Evolutionary conservation across 495 filamentous ascomycete genomes (phyloP).

Genomic region (Talaromyces wortmannii): DNA sequence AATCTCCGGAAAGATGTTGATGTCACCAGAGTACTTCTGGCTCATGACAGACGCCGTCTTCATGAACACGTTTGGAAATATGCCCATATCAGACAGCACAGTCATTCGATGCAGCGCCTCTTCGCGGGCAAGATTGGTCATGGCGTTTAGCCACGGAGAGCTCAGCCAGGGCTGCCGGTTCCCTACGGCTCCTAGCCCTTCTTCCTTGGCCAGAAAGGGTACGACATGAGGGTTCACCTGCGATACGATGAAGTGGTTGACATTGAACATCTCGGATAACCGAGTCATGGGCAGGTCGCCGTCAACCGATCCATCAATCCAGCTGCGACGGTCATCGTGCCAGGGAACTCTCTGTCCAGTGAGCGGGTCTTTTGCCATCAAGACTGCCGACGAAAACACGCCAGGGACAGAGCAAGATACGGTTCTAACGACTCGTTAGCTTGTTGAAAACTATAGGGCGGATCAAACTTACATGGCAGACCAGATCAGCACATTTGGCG

Average conservation of each 20-base stretch:
- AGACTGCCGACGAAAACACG: conserved; percentile 67
- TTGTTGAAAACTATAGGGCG: not conserved
- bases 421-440: conserved; percentile 34
- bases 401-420: conserved; percentile 91
- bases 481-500: conserved; percentile 93
- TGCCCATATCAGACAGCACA: conserved; percentile 70
- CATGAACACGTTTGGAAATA: conserved; percentile 74
- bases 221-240: conserved; percentile 95
- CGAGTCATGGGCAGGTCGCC: conserved; percentile 90
- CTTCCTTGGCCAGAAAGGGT: conserved; percentile 74
- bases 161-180: conserved; percentile 28
- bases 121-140: conserved; percentile 70
- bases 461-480: conserved; percentile 68
- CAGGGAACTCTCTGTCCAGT: conserved; percentile 74
- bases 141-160: conserved; percentile 55
- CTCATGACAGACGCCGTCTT: conserved; percentile 76
- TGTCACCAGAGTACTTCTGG: conserved; percentile 92
- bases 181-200: conserved; percentile 38
- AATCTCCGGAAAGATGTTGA: conserved; percentile 85
- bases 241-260: conserved; percentile 96
- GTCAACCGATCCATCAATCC: conserved; percentile 92
- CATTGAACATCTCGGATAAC: conserved; percentile 92
- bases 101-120: conserved; percentile 79
- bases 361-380: conserved; percentile 79
- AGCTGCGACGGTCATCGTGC: conserved; percentile 76